Percentiles rank a stretch among this genome's conserved stretches.
Evolutionary conservation across 345 rosid genomes (phyloP).

Genomic region (Populus nigra): DNA sequence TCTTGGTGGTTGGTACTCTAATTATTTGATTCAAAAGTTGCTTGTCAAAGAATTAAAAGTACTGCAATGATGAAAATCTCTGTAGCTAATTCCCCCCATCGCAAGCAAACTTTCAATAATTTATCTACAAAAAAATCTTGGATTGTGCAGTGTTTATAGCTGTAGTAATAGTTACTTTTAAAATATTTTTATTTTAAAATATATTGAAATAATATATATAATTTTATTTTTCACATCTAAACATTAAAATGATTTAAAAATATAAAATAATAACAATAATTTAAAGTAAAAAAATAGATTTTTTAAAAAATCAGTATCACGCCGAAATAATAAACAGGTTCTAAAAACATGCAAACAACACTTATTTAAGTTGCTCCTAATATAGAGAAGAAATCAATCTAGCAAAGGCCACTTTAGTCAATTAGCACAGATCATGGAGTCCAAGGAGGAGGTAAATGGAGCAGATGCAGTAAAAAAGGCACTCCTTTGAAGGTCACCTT

Average conservation of each 20-base stretch:
- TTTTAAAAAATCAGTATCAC: no score
- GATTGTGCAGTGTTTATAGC: neutral
- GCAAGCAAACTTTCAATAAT: constrained; percentile 35
- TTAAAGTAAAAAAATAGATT: no score
- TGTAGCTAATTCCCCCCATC: constrained; percentile 2
- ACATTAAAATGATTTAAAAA: no score
- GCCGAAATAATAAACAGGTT: no score
- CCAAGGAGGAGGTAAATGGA: constrained; percentile 17
- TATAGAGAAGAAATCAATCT: neutral
- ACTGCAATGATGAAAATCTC: constrained; percentile 9
- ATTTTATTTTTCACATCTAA: no score
- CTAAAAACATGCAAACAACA: neutral
- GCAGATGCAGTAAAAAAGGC: constrained; percentile 22
- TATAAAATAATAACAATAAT: no score
- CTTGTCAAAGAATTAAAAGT: neutral
- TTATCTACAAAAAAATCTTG: neutral
- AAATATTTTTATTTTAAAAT: neutral
- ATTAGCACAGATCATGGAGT: neutral
- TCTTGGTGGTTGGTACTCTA: neutral
- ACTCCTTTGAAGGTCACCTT: neutral
- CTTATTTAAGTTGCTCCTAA: no score
- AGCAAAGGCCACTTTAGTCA: neutral
- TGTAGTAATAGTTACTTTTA: neutral
- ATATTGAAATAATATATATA: no score
- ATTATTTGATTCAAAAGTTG: neutral